These are phyloP conservation scores for Nitzschia sp. DNA, from an alignment of 108 stramenopile species.

Conservation along the genomic window DNA sequence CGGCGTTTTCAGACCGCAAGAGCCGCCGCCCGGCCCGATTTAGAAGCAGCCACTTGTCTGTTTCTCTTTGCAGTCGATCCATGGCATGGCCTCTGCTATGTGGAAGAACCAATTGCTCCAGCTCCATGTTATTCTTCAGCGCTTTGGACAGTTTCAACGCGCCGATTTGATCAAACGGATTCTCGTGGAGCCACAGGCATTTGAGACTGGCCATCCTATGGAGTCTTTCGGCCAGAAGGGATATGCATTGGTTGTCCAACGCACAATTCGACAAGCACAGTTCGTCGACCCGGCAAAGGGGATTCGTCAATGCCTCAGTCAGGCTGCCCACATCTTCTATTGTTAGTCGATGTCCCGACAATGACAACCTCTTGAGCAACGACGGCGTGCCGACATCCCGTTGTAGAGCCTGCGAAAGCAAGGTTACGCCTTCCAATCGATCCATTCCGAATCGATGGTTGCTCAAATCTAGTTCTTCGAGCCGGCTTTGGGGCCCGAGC, in stretches of 20 bases:
- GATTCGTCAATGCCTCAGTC: neutral
- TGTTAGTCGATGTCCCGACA: slow-evolving; percentile 2
- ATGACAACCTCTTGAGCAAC: neutral
- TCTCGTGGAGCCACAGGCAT: slow-evolving; percentile 11
- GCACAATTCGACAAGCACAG: slow-evolving; percentile 3
- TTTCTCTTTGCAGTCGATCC: neutral
- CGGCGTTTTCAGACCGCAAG: neutral
- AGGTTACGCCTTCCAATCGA: neutral
- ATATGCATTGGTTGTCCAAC: neutral
- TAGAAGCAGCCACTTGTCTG: neutral
- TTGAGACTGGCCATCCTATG: neutral
- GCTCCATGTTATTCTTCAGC: neutral
- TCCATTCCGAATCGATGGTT: slow-evolving; percentile 6
- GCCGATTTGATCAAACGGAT: slow-evolving; percentile 5
- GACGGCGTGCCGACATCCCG: neutral
- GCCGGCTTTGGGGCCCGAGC: neutral
- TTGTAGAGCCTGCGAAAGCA: neutral
- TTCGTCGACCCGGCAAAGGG: neutral
- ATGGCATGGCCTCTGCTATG: neutral
- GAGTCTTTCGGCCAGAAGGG: neutral
- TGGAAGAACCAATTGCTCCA: slow-evolving; percentile 13
- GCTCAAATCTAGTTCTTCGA: slow-evolving; percentile 16
- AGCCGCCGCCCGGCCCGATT: slow-evolving; percentile 17
- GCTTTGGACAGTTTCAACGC: neutral
- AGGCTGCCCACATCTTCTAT: neutral